A percentile compares a stretch with the other conserved stretches of the same genome.
Conservation (phyloP, 257 asterid genomes). For the Jacaranda copaia region DNA sequence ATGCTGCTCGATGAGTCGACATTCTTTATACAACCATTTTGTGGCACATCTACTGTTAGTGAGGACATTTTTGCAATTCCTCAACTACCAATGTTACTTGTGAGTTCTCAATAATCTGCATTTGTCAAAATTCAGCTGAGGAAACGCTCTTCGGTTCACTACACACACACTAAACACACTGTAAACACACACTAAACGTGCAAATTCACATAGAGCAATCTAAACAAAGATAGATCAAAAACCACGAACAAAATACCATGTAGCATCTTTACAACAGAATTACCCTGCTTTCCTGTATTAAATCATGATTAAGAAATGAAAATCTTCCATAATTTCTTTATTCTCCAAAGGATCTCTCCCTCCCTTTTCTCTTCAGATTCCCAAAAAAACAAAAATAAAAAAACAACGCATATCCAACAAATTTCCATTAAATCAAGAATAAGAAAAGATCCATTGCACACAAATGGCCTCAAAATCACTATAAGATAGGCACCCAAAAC, state of each 20-base stretch:
- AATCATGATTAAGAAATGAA: not conserved
- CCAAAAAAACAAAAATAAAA: not conserved
- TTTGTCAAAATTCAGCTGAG: slow-evolving; percentile 22
- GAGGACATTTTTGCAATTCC: slow-evolving; percentile 53
- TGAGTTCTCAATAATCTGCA: slow-evolving; percentile 33
- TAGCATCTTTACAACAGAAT: slow-evolving; percentile 2
- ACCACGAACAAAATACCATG: not conserved
- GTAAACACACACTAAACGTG: not conserved
- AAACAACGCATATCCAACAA: not conserved
- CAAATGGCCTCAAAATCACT: not conserved
- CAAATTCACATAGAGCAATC: not conserved
- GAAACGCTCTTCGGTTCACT: not conserved
- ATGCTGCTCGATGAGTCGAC: slow-evolving; percentile 46
- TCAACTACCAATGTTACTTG: not conserved
- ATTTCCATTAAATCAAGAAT: not conserved
- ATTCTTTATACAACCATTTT: slow-evolving; percentile 47
- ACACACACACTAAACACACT: slow-evolving; percentile 5
- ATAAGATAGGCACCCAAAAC: slow-evolving; percentile 3
- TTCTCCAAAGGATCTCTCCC: not conserved
- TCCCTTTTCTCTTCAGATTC: not conserved
- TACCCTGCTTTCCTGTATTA: slow-evolving; percentile 10
- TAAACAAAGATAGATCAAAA: not conserved
- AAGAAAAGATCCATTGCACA: slow-evolving; percentile 5
- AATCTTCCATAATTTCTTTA: not conserved
- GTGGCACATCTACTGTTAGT: slow-evolving; percentile 39